Evolutionary conservation across 345 rosid genomes (phyloP), one percentile per base, ranked within the genome.

Genomic region (Leavenworthia alabamica): DNA sequence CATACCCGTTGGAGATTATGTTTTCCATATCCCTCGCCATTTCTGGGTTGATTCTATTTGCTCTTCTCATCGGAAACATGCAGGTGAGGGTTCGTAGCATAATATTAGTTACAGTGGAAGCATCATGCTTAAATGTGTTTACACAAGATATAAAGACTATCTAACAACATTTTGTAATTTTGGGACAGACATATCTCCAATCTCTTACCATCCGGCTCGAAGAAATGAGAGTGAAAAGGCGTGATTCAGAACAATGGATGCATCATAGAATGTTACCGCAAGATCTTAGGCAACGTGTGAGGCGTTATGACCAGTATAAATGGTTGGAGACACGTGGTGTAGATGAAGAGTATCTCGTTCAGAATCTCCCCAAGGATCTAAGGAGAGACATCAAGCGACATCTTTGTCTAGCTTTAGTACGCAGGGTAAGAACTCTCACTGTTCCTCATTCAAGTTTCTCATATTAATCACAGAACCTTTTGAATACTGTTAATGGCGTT

Each of bases 211-310:
- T 88, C 36, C 85, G 96, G 37, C 83, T 91, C 12, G 98, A 91
- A 76, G 98, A 91, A 77, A 88, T 91, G 98, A 88, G 98, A 68
- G 82, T 91, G 54, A 91, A 91, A 73, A 86, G 96, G 81, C 98
- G 92, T 36, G 98, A 88, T 68, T 86, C 98, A 43, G 98, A 91
- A 46, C 96, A 86, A 56, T 91, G 98, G 96, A 91, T 91, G 98
- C 94, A 83, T 78, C 98, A 91, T 50, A 83, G 98, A 45, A 77
- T 91, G 83, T 85, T 91, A 57, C 98, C 98, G 7, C 80, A 48
- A 10, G 90, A 91, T 1, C 86, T 91, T 5, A 79, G 89, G 72
- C 88, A 88, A 54, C 82, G 98, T 36, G 96, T 91, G 39, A 78
- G 98, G 56, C 85, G 95, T 53, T 86, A 91, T 64, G 98, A 91